Evolutionary conservation across 805 yeast genomes (phyloP), one percentile per base, ranked within the genome.

Genomic region (Komagataella pseudopastoris): DNA sequence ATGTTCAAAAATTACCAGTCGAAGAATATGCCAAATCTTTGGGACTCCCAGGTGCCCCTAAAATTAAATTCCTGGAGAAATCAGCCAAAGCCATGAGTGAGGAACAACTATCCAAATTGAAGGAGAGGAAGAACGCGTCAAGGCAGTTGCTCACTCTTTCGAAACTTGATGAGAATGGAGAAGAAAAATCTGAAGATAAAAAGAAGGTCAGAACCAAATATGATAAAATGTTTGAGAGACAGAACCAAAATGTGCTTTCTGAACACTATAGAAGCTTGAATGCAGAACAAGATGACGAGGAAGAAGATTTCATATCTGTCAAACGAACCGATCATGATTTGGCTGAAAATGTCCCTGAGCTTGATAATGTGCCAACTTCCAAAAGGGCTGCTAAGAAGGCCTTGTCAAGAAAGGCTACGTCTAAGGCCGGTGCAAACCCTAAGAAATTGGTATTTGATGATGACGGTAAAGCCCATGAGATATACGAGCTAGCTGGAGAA

Each of bases 1-100:
- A 85, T 56, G 75, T 89, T 45, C 85, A 81, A 10, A 78, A 80
- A 49, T 63, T 91, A 3, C 95, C 96, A 2, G 69, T 83, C 2
- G 96, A 91, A 56, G 86, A 78, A 52, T 89, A 72, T 66, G 98
- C 99, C 4, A 78, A 78, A 53, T 85, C 96, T 3, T 66, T 90
- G 49, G 99, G 99, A 7, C 74, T 93, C 46, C 96, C 98, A 1
- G 96, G 97, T 51, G 96, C 96, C 3, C 99, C 99, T 46, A 83
- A 86, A 59, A 85, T 93, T 59, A 89, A 88, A 63, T 76, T 91
- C 52, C 68, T 72, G 56, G 76, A 77, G 18, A 71, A 72, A 8
- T 57, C 55, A 3, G 55, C 56, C 43, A 71, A 71, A 46, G 84
- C 81, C 14, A 67, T 64, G 61, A 50, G 51, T 6, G 64, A 59